These are phyloP conservation scores for Candida rishiriensis DNA, from an alignment of 805 yeast species.

Conservation along the genomic window DNA sequence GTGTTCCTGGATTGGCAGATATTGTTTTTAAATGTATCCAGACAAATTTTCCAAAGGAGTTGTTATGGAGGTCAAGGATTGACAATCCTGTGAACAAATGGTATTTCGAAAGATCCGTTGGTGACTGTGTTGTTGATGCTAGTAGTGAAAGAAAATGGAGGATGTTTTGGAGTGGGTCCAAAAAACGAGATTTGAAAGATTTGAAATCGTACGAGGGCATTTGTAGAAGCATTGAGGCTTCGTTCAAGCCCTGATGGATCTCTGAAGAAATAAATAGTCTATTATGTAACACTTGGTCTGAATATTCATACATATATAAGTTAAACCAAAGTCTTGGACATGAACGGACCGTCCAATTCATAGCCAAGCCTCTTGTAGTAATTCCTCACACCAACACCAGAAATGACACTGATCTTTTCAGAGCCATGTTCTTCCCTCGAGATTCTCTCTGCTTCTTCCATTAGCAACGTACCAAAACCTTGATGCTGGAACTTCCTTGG, in stretches of 20 bases:
- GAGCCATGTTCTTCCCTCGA: conserved; percentile 95
- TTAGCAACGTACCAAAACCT: conserved; percentile 93
- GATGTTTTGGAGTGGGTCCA: conserved; percentile 38
- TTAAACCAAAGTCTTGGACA: conserved; percentile 61
- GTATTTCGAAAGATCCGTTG: conserved; percentile 90
- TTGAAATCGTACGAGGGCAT: conserved; percentile 47
- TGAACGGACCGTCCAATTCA: conserved; percentile 89
- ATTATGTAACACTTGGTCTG: not conserved
- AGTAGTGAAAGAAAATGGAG: conserved; percentile 26
- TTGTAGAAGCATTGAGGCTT: conserved; percentile 55
- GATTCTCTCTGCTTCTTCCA: conserved; percentile 98
- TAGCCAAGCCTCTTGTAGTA: conserved; percentile 93
- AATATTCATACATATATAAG: not conserved
- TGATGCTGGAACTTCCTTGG: conserved; percentile 98
- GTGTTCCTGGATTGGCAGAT: conserved; percentile 91
- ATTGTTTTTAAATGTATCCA: conserved; percentile 80
- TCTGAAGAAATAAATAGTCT: not conserved
- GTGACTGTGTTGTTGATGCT: conserved; percentile 45
- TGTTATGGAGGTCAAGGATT: conserved; percentile 86
- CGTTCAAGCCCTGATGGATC: conserved; percentile 27
- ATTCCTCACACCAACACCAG: conserved; percentile 97
- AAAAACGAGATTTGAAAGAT: conserved; percentile 28
- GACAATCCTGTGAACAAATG: conserved; percentile 93
- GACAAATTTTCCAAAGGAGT: conserved; percentile 60
- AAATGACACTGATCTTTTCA: conserved; percentile 83